Conservation (phyloP, 2,329 filamentous ascomycete species). For the Thyridium curvatum region DNA sequence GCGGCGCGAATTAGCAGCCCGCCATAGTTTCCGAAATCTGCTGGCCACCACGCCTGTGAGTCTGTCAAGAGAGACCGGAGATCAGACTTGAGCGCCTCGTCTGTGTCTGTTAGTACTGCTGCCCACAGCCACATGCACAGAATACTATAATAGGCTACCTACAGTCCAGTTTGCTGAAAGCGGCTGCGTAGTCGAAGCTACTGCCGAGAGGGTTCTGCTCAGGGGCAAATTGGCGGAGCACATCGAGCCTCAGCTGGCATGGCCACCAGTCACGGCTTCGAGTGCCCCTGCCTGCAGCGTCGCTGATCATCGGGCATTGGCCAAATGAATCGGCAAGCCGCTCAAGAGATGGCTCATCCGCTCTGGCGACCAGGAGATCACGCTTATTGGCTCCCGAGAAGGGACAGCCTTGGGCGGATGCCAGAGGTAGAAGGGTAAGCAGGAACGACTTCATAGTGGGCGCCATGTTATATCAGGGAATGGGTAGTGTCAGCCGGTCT, state of each 20-base stretch:
- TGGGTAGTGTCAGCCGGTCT: too few species aligned
- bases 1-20: slow-evolving; percentile 70
- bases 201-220: slow-evolving; percentile 54
- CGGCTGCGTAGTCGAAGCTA: slow-evolving; percentile 64
- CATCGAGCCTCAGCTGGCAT: slow-evolving; percentile 55
- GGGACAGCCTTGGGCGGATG: not conserved
- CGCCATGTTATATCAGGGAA: too few species aligned
- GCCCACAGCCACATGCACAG: not conserved
- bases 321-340: slow-evolving; percentile 5
- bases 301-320: slow-evolving; percentile 14
- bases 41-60: slow-evolving; percentile 71
- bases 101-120: slow-evolving; percentile 2
- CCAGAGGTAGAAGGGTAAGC: not conserved
- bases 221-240: slow-evolving; percentile 61
- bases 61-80: slow-evolving; percentile 60
- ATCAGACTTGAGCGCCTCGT: slow-evolving; percentile 63
- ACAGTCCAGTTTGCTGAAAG: slow-evolving; percentile 62
- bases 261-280: slow-evolving; percentile 68
- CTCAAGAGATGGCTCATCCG: not conserved
- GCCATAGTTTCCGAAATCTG: slow-evolving; percentile 71
- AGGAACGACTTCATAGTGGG: too few species aligned
- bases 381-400: not conserved
- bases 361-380: not conserved
- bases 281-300: slow-evolving; percentile 55
- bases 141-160: not conserved